A percentile compares a stretch with the other conserved stretches of the same genome.
These are phyloP conservation scores for Spergularia bocconei DNA, from an alignment of 148 eudicot species.

Conservation along the genomic window DNA sequence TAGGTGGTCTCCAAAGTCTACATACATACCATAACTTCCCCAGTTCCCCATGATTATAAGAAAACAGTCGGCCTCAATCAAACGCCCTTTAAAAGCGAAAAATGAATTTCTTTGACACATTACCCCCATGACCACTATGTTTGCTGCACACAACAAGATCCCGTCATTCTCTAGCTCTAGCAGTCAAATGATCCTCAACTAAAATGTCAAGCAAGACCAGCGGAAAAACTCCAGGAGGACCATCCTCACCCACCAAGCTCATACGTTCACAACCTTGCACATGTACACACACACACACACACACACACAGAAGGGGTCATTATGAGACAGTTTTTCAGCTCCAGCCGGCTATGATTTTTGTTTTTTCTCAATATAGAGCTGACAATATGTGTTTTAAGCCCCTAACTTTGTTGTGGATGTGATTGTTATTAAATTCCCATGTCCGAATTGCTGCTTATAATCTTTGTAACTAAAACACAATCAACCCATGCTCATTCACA, in stretches of 20 bases:
- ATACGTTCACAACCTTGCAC: background rate
- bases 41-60: background rate
- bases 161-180: background rate
- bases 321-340: background rate
- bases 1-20: background rate
- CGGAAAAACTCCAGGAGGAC: background rate
- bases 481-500: background rate
- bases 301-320: slow-evolving; percentile 1
- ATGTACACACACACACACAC: background rate
- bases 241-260: background rate
- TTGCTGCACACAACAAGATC: slow-evolving; percentile 1
- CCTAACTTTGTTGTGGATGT: no score
- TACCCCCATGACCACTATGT: background rate
- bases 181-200: background rate
- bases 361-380: background rate
- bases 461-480: background rate
- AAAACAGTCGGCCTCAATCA: background rate
- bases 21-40: background rate
- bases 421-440: no score
- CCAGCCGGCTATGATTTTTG: background rate
- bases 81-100: background rate
- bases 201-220: background rate
- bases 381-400: no score
- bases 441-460: no score
- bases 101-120: background rate